Conservation (phyloP, 257 asterid species). For the Solanum pinnatisectum region DNA sequence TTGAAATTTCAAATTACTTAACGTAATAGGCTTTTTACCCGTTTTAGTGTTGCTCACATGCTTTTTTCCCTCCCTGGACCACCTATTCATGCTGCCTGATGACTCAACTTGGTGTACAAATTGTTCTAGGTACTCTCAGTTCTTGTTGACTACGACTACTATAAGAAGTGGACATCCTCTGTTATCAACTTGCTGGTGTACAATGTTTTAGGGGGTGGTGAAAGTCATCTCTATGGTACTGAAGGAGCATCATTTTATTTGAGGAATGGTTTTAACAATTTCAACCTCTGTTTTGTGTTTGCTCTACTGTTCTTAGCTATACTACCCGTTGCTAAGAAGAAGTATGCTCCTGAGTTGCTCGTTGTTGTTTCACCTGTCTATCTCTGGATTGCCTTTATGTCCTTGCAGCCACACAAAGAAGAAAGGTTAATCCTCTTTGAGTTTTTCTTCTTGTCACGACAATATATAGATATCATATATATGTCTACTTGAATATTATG, state of each 20-base stretch:
- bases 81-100: slow-evolving; percentile 1
- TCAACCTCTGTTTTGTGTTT: slow-evolving; percentile 80
- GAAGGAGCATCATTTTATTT: slow-evolving; percentile 81
- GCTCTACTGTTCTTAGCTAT: slow-evolving; percentile 71
- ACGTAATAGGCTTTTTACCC: neutral
- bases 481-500: neutral
- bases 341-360: slow-evolving; percentile 72
- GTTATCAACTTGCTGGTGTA: slow-evolving; percentile 75
- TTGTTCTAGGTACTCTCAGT: slow-evolving; percentile 61
- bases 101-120: slow-evolving; percentile 1
- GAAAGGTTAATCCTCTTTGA: slow-evolving; percentile 57
- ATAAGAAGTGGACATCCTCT: slow-evolving; percentile 88
- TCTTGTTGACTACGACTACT: slow-evolving; percentile 66
- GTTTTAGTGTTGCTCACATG: neutral
- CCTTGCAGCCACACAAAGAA: slow-evolving; percentile 97
- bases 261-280: slow-evolving; percentile 88
- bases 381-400: slow-evolving; percentile 94
- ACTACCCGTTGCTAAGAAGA: slow-evolving; percentile 71
- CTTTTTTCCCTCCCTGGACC: neutral
- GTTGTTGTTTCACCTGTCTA: slow-evolving; percentile 76
- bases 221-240: slow-evolving; percentile 91
- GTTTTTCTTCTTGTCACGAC: neutral
- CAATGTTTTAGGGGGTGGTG: slow-evolving; percentile 94
- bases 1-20: neutral
- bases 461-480: neutral